Percentiles rank a stretch among this genome's conserved stretches.
These are phyloP conservation scores for Hebeloma cylindrosporum DNA, from an alignment of 768 basidiomycete genomes.

Conservation along the genomic window DNA sequence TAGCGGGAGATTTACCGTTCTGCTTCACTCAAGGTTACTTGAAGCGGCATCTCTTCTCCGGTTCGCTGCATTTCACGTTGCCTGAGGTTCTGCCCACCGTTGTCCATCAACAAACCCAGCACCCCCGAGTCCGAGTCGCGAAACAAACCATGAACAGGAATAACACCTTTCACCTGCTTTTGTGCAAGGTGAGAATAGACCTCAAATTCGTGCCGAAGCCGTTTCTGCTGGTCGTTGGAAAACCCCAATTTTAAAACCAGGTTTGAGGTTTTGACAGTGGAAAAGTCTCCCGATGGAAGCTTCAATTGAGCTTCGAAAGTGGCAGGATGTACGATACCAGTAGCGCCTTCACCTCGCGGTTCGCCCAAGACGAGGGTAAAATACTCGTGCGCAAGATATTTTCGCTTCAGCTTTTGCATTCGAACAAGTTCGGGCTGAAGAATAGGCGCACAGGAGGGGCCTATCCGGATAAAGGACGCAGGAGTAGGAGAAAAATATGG, in stretches of 20 bases:
- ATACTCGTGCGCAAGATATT: neutral
- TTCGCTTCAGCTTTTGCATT: too few species aligned
- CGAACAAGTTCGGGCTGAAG: too few species aligned
- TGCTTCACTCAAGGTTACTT: too few species aligned
- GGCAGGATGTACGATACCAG: neutral
- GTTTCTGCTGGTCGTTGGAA: neutral
- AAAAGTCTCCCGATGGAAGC: neutral
- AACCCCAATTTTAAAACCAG: constrained; percentile 6
- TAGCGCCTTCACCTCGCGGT: neutral
- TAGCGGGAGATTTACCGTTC: too few species aligned
- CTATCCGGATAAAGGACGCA: too few species aligned
- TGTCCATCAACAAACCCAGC: constrained; percentile 3
- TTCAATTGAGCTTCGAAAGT: neutral
- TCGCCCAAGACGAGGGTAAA: neutral
- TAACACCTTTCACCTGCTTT: neutral
- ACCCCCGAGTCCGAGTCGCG: constrained; percentile 3
- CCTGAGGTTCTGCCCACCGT: constrained; percentile 1
- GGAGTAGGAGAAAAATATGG: too few species aligned
- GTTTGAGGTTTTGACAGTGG: neutral
- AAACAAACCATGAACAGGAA: constrained; percentile 6
- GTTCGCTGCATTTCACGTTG: too few species aligned
- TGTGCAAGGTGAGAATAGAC: constrained; percentile 1
- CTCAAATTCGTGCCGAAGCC: neutral
- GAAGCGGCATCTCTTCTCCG: too few species aligned
- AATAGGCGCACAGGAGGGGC: too few species aligned